phyloP scores from a whole-genome alignment of 2,329 filamentous ascomycete genomes.

The Aspergillus hortae region DNA sequence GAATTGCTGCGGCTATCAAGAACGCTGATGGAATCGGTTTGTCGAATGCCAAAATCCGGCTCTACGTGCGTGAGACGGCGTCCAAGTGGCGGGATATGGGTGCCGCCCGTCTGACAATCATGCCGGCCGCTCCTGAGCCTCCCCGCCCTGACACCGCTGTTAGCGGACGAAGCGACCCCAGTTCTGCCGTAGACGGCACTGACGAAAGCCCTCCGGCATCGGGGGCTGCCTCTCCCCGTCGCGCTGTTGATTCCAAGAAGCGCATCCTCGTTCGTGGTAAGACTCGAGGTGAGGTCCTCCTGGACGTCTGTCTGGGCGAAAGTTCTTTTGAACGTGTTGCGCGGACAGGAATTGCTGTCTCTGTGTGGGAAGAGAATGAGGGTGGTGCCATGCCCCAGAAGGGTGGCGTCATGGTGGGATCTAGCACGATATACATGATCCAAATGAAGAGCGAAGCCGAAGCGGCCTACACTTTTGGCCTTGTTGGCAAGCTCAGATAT shows the following conservation, averaged over 20 bases:
- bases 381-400: slow-evolving; percentile 55
- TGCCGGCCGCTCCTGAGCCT: slow-evolving; percentile 50
- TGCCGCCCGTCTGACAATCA: slow-evolving; percentile 76
- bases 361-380: slow-evolving; percentile 77
- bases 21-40: slow-evolving; percentile 61
- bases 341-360: slow-evolving; percentile 80
- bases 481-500: slow-evolving; percentile 52
- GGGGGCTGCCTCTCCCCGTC: slow-evolving; percentile 35
- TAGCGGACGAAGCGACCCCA: slow-evolving; percentile 47
- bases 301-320: slow-evolving; percentile 82
- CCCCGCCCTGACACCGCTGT: slow-evolving; percentile 40
- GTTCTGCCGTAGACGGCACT: slow-evolving; percentile 13
- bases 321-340: slow-evolving; percentile 82
- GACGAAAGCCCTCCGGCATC: slow-evolving; percentile 26
- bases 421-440: slow-evolving; percentile 62
- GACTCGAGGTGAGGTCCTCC: slow-evolving; percentile 61
- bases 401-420: slow-evolving; percentile 57
- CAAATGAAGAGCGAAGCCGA: slow-evolving; percentile 55
- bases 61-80: slow-evolving; percentile 72
- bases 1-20: slow-evolving; percentile 45
- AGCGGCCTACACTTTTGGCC: slow-evolving; percentile 52
- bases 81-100: slow-evolving; percentile 92
- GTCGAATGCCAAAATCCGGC: slow-evolving; percentile 73
- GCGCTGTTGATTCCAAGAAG: slow-evolving; percentile 70
- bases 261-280: slow-evolving; percentile 75